Conservation (phyloP, 2,329 filamentous ascomycete genomes). For the Ceratocystis cubensis region DNA sequence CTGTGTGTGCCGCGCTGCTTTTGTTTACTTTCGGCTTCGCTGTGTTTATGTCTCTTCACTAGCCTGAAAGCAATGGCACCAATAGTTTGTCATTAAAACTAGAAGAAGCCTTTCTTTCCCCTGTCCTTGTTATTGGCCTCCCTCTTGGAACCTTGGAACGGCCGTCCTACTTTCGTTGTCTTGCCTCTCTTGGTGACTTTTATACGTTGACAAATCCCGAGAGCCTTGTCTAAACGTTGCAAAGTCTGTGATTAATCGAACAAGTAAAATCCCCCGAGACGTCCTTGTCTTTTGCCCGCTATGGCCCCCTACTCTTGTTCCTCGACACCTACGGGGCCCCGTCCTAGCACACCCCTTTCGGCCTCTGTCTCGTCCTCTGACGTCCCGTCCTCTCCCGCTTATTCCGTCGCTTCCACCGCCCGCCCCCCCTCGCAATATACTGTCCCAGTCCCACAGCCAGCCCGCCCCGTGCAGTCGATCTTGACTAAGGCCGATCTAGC, state of each 20-base stretch:
- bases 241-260: not conserved
- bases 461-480: slow-evolving; percentile 44
- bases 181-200: too few relatives aligned
- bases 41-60: too few relatives aligned
- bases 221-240: too few relatives aligned
- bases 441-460: slow-evolving; percentile 48
- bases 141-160: not conserved
- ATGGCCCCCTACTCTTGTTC: not conserved
- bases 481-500: slow-evolving; percentile 53
- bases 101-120: not conserved
- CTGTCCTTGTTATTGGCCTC: not conserved
- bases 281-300: not conserved
- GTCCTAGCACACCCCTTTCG: not conserved
- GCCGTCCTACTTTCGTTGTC: too few relatives aligned
- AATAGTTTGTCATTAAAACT: too few relatives aligned
- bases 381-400: slow-evolving; percentile 50
- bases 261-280: not conserved
- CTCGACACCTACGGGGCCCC: not conserved
- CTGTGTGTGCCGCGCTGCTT: not conserved
- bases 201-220: too few relatives aligned
- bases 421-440: slow-evolving; percentile 47
- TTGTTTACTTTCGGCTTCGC: not conserved
- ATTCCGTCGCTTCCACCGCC: slow-evolving; percentile 50
- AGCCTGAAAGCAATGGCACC: too few relatives aligned
- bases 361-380: slow-evolving; percentile 28